Evolutionary conservation across 805 yeast genomes (phyloP).

Genomic region (Saccharomycopsis amapae): DNA sequence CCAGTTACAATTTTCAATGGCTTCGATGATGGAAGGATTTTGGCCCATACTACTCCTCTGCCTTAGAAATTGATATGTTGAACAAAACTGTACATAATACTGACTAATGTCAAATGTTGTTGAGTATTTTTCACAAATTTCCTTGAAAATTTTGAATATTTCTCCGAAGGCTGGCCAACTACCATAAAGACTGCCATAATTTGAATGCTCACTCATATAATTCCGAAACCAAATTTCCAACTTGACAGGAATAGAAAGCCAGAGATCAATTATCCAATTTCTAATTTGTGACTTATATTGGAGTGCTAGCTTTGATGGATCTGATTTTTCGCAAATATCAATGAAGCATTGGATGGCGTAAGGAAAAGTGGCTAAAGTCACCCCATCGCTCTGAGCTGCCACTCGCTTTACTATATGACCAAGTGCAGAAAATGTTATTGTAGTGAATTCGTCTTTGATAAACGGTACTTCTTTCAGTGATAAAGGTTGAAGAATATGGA

Average conservation of each 20-base stretch:
- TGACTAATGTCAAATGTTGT: conserved; percentile 25
- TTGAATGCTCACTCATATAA: conserved; percentile 26
- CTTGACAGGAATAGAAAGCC: conserved; percentile 31
- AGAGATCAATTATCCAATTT: conserved; percentile 28
- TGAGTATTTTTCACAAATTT: conserved; percentile 27
- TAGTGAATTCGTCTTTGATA: too few relatives aligned
- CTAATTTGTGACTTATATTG: background rate
- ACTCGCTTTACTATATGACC: conserved; percentile 15
- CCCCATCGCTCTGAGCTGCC: conserved; percentile 9
- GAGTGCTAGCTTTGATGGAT: background rate
- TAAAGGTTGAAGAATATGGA: conserved; percentile 3
- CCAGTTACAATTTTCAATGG: conserved; percentile 2
- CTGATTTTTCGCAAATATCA: too few relatives aligned
- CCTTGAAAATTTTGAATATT: conserved; percentile 26
- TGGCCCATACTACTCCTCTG: too few relatives aligned
- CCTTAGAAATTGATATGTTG: too few relatives aligned
- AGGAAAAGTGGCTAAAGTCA: too few relatives aligned
- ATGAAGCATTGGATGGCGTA: too few relatives aligned
- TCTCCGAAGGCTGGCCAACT: conserved; percentile 24
- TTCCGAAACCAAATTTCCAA: conserved; percentile 29
- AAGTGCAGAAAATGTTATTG: conserved; percentile 9
- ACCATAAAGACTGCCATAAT: conserved; percentile 24
- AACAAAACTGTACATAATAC: conserved; percentile 22
- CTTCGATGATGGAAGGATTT: too few relatives aligned
- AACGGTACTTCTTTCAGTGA: too few relatives aligned